Evolutionary conservation across 331 rosid species (phyloP), one percentile per base, ranked within the genome.

Genomic region (Acacia pycnantha): DNA sequence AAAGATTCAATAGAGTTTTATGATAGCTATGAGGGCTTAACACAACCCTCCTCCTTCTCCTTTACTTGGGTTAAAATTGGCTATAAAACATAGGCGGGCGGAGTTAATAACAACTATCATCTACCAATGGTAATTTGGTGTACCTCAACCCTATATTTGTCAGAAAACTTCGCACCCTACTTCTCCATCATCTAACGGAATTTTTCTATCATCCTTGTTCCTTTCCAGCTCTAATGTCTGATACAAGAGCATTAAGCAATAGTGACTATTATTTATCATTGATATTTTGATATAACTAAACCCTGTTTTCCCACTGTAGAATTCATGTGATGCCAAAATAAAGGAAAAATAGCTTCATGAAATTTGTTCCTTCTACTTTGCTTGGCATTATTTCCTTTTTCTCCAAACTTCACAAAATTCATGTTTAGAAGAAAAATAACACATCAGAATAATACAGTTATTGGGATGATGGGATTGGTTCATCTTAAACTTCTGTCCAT

Each of bases 161-260:
- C 76, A n/a, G 31, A 31, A 69, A 82, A 66, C 11, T 70, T 44
- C 27, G 44, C 54, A 76, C 22, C 58, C 46, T 26, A 12, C 58
- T 27, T 29, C 66, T 6, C 70, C 26, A 18, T 74, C 33, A 68
- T 24, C 15, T 22, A n/a, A 31, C 26, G 22, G 2, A 29, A 19
- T 19, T 41, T 43, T 11, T 37, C 62, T 16, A 41, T 64, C 33
- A 53, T 53, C 5, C n/a, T 51, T 51, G 58, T 51, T 51, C 6
- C 58, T 18, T 51, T 51, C 58, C 58, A 1, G 22, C 72, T 58
- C 11, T 79, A 8, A 53, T 7, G 29, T 12, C 73, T 53, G n/a
- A 71, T 18, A 83, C 35, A 67, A 80, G 56, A 15, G 72, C n/a
- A 44, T 43, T 54, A 13, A 40, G 77, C 75, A 83, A 76, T 44